Conservation (phyloP, 2,329 filamentous ascomycete genomes). For the Fusarium tjaetaba region DNA sequence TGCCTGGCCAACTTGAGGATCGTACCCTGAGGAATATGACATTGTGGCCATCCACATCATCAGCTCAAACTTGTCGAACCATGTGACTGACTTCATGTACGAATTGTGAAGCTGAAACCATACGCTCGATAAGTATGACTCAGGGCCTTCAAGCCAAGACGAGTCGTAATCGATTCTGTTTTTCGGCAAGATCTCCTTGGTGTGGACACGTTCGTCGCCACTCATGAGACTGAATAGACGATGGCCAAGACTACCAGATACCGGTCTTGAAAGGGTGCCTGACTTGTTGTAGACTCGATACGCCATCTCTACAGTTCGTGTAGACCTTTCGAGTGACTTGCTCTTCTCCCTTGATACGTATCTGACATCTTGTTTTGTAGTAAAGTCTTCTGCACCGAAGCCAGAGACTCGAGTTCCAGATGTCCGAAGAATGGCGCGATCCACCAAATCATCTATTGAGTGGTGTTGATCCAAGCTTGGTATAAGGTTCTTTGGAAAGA, state of each 20-base stretch:
- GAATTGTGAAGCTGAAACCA: not conserved
- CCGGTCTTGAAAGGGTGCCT: not conserved
- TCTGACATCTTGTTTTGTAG: not conserved
- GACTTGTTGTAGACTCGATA: not conserved
- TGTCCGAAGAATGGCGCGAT: conserved; percentile 24
- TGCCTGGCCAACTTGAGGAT: not conserved
- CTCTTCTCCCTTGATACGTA: conserved; percentile 21
- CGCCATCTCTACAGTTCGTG: not conserved
- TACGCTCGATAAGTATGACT: not conserved
- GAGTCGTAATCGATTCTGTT: conserved; percentile 1
- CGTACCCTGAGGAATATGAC: not conserved
- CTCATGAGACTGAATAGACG: not conserved
- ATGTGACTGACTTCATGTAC: not conserved
- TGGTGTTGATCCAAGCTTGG: accelerated
- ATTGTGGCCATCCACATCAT: not conserved
- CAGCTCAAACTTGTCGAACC: not conserved
- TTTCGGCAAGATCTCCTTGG: not conserved
- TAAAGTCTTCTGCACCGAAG: conserved; percentile 36
- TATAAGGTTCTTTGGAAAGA: not conserved
- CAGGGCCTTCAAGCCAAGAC: not conserved
- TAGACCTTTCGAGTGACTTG: not conserved
- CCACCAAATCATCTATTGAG: not conserved
- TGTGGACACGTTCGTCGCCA: not conserved
- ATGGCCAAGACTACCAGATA: not conserved
- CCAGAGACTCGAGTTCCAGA: conserved; percentile 18